phyloP scores from a whole-genome alignment of 805 yeast genomes.

The Debaryomyces tyrocola region DNA sequence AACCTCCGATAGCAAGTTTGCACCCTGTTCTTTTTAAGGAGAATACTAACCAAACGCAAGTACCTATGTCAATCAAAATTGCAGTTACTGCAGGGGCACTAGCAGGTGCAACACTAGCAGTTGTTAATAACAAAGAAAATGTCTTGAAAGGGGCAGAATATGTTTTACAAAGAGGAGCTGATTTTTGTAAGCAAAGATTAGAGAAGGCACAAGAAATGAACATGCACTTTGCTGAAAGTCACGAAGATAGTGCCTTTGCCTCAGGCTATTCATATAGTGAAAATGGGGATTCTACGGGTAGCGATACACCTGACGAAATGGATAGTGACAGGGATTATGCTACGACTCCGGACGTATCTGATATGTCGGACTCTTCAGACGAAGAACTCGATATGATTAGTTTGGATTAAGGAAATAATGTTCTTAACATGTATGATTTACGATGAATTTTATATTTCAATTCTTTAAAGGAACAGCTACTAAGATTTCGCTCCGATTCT shows the following conservation, averaged over 20 bases:
- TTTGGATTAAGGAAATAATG: conserved; percentile 5
- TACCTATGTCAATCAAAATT: conserved; percentile 32
- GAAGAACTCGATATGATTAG: conserved; percentile 10
- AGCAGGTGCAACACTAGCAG: conserved; percentile 34
- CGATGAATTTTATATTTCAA: no score
- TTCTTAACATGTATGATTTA: neutral
- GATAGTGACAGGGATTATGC: conserved; percentile 14
- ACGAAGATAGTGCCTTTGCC: conserved; percentile 14
- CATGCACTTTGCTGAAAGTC: conserved; percentile 21
- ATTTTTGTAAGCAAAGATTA: conserved; percentile 21
- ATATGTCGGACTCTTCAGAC: conserved; percentile 7
- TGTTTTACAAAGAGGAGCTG: conserved; percentile 30
- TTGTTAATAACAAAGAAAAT: conserved; percentile 26
- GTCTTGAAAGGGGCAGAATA: conserved; percentile 29
- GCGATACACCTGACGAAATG: conserved; percentile 1
- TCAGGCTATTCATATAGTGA: conserved; percentile 1
- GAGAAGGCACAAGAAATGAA: conserved; percentile 12
- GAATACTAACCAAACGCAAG: conserved; percentile 16
- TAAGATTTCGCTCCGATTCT: no score
- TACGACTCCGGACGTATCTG: conserved; percentile 16
- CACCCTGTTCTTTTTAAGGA: neutral
- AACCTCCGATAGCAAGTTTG: no score
- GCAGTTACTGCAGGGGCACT: conserved; percentile 35
- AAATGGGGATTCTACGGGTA: conserved; percentile 1
- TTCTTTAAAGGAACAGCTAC: no score